These are phyloP conservation scores for Didymella glomerata DNA, from an alignment of 2,329 filamentous ascomycete genomes.

Conservation along the genomic window DNA sequence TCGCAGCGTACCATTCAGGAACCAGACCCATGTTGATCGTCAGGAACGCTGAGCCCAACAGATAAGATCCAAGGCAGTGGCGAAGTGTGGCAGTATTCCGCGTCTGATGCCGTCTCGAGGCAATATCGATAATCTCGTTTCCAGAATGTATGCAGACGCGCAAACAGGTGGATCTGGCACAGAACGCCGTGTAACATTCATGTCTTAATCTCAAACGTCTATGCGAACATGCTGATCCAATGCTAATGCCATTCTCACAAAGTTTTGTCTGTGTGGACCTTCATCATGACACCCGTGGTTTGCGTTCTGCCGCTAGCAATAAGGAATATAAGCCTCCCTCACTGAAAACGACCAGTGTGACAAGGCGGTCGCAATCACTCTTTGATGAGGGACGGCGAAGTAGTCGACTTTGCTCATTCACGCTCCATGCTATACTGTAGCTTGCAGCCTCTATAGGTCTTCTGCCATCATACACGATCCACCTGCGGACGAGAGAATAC, in stretches of 20 bases:
- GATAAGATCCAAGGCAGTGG: conserved; percentile 10
- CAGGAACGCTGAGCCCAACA: conserved; percentile 12
- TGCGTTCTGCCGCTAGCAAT: neutral
- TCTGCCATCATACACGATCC: too few species aligned
- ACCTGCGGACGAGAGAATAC: too few species aligned
- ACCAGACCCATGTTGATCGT: conserved; percentile 11
- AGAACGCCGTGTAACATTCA: neutral
- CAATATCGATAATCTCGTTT: neutral
- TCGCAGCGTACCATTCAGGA: neutral
- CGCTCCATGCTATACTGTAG: too few species aligned
- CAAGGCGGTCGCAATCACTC: too few species aligned
- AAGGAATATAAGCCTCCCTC: too few species aligned
- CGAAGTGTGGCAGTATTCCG: conserved; percentile 10
- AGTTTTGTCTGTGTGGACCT: neutral
- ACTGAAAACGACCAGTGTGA: neutral
- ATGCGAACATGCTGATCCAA: neutral
- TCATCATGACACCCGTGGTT: neutral
- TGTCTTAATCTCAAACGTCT: neutral
- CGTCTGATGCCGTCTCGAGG: neutral
- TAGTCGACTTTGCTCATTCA: too few species aligned
- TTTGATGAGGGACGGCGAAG: too few species aligned
- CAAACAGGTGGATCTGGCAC: neutral
- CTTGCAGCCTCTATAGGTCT: too few species aligned
- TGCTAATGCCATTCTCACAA: neutral
- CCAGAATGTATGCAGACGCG: neutral